Evolutionary conservation across 805 yeast species (phyloP), one percentile per base, ranked within the genome.

Genomic region (Komagataella pseudopastoris): DNA sequence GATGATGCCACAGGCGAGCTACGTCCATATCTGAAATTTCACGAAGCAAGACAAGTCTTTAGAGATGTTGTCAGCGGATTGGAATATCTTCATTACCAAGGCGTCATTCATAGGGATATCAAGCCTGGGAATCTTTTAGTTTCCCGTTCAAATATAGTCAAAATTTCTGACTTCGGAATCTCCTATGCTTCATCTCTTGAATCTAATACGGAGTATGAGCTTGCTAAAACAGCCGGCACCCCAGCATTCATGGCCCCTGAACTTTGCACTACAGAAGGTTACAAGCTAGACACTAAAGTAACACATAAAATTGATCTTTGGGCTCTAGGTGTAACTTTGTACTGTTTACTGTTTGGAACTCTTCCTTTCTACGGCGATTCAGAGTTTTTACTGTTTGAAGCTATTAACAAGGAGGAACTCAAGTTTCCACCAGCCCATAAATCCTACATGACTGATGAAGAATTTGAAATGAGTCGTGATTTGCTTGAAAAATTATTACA

Each of bases 241-340:
- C 98, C 98, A 1, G 97, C 96, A 0, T 91, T 91, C 64, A 83
- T 89, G 60, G 96, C 98, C 0, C 96, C 96, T 0, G 99, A 93
- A 63, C 72, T 90, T 48, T 90, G 96, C 62, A 74, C 75, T 51
- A 81, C 86, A 1, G 78, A 76, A 51, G 75, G 65, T 50, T 59
- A 60, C 5, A 62, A 58, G 36, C 77, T 81, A 4, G 44, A 24
- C 44, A 17, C 45, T n/a, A 23, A 23, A 44, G 84, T 91, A 46
- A 83, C 87, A 51, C 74, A 82, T 62, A 88, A 86, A 64, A 86
- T 93, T 51, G 99, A 93, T 67, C 85, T 91, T n/a, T 93, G 99
- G 99, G 96, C 99, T 0, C 66, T 89, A 18, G 99, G 99, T 8
- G 89, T 91, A 5, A 90, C 98, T 0, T 68, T 93, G 16, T 93